phyloP scores from a whole-genome alignment of 2,329 filamentous ascomycete genomes.

The Colletotrichum sp. region DNA sequence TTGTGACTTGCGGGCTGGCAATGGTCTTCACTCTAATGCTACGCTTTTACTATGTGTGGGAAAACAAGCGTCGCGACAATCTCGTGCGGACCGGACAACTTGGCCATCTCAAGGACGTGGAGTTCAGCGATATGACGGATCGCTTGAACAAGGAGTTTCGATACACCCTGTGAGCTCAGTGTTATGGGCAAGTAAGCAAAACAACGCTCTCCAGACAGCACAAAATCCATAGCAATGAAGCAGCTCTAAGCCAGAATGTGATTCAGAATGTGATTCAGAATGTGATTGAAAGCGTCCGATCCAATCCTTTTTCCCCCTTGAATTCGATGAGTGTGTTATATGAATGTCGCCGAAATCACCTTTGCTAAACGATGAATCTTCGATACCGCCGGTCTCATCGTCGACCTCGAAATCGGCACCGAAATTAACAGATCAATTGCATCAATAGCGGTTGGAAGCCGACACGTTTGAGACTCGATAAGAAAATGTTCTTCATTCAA shows the following conservation, averaged over 20 bases:
- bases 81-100: conserved; percentile 55
- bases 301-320: background rate
- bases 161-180: background rate
- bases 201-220: background rate
- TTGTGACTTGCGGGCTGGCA: conserved; percentile 53
- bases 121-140: conserved; percentile 69
- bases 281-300: background rate
- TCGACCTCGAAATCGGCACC: background rate
- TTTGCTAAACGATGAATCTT: background rate
- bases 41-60: conserved; percentile 8
- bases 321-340: background rate
- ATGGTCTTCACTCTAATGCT: conserved; percentile 1
- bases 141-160: conserved; percentile 69
- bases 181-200: background rate
- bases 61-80: conserved; percentile 18
- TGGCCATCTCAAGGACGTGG: conserved; percentile 49
- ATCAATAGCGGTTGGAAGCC: background rate
- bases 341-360: background rate
- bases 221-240: background rate
- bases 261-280: too few relatives aligned
- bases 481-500: background rate
- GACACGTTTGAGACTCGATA: background rate
- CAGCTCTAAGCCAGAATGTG: too few relatives aligned
- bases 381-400: background rate
- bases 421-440: background rate